Conservation (phyloP, 2,329 filamentous ascomycete genomes). For the Knufia fluminis region DNA sequence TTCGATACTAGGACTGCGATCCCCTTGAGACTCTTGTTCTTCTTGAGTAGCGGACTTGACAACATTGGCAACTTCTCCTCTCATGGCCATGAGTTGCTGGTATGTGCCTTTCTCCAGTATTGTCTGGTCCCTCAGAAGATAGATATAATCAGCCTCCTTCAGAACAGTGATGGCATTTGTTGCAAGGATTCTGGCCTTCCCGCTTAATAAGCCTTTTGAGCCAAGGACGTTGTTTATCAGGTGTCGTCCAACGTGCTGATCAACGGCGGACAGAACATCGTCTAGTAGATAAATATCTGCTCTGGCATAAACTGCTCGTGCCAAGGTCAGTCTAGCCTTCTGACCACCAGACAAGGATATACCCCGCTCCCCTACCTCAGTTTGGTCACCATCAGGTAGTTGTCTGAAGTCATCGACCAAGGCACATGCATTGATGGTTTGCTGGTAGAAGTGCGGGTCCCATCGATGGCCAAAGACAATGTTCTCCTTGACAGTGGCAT, state of each 20-base stretch:
- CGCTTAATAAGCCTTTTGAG: slow-evolving; percentile 65
- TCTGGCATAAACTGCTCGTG: slow-evolving; percentile 87
- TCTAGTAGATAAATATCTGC: slow-evolving; percentile 95
- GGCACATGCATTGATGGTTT: slow-evolving; percentile 84
- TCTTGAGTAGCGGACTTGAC: slow-evolving; percentile 64
- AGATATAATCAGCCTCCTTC: slow-evolving; percentile 80
- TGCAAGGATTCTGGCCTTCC: slow-evolving; percentile 85
- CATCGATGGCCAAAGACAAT: slow-evolving; percentile 93
- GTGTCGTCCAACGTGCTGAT: slow-evolving; percentile 92
- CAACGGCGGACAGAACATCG: slow-evolving; percentile 91
- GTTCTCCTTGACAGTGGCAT: slow-evolving; percentile 93
- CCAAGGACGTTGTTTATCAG: slow-evolving; percentile 92
- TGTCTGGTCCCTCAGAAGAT: slow-evolving; percentile 69
- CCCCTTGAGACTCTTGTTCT: slow-evolving; percentile 32
- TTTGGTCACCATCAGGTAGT: slow-evolving; percentile 91
- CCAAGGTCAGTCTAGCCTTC: slow-evolving; percentile 85
- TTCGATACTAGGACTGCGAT: slow-evolving; percentile 28
- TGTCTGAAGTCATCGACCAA: slow-evolving; percentile 82
- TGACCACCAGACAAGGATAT: slow-evolving; percentile 95
- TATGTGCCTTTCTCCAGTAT: slow-evolving; percentile 86
- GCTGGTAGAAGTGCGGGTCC: slow-evolving; percentile 88
- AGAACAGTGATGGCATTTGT: slow-evolving; percentile 93
- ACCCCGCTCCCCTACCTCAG: slow-evolving; percentile 89
- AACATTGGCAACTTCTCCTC: slow-evolving; percentile 76
- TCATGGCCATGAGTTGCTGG: slow-evolving; percentile 83